Evolutionary conservation across 306 rosid genomes (phyloP).

Genomic region (Cicer pinnatifidum): DNA sequence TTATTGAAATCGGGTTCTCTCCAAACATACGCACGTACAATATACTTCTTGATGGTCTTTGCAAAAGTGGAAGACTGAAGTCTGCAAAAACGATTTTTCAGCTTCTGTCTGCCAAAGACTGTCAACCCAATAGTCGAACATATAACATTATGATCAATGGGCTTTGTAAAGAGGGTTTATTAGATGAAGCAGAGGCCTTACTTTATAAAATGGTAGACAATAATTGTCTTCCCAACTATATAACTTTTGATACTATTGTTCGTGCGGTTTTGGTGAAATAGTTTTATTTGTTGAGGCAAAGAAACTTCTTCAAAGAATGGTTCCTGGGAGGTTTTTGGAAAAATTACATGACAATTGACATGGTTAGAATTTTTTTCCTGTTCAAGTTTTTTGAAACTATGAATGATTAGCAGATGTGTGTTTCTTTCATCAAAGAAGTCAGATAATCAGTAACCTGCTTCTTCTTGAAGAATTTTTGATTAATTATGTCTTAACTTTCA

Average conservation of each 20-base stretch:
- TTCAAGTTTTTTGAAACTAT: constrained; percentile 23
- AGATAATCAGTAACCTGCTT: neutral
- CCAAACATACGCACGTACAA: constrained; percentile 48
- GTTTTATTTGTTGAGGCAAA: neutral
- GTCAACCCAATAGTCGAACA: constrained; percentile 43
- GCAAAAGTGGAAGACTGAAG: constrained; percentile 42
- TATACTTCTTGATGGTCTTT: constrained; percentile 49
- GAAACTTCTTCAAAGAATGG: constrained; percentile 25
- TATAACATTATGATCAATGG: constrained; percentile 51
- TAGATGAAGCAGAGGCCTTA: constrained; percentile 46
- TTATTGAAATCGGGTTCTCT: constrained; percentile 39
- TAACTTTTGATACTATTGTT: constrained; percentile 46
- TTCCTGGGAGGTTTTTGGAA: constrained; percentile 33
- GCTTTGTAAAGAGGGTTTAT: constrained; percentile 42
- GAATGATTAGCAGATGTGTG: constrained; percentile 3
- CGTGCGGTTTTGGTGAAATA: constrained; percentile 41
- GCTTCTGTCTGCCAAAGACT: constrained; percentile 36
- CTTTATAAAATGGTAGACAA: constrained; percentile 43
- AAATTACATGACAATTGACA: constrained; percentile 1
- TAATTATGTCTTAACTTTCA: neutral
- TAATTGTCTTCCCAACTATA: constrained; percentile 39
- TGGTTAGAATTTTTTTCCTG: constrained; percentile 23
- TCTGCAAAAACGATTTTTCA: constrained; percentile 42
- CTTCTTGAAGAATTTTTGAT: constrained; percentile 26
- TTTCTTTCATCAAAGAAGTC: constrained; percentile 6